Evolutionary conservation across 176 grass and related monocot species (phyloP).

Genomic region (Cymbopogon citratus): DNA sequence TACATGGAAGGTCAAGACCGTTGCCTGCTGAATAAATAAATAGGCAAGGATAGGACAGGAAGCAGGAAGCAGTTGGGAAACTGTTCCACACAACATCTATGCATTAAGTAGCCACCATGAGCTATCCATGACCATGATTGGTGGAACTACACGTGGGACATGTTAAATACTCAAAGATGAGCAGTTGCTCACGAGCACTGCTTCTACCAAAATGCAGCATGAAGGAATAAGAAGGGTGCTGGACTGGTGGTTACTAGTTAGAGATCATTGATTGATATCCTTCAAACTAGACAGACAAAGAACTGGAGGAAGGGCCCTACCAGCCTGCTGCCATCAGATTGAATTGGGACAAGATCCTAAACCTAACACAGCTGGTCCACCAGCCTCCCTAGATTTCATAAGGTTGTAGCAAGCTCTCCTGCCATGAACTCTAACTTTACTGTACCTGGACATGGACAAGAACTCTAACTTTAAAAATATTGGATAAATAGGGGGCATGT

Average conservation of each 20-base stretch:
- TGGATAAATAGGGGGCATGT: no score
- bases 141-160: slow-evolving; percentile 1
- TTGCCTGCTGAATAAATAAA: slow-evolving; percentile 20
- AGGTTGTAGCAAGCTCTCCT: not conserved
- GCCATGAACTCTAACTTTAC: not conserved
- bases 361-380: not conserved
- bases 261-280: not conserved
- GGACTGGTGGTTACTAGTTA: no score
- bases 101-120: slow-evolving; percentile 15
- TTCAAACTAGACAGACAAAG: not conserved
- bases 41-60: not conserved
- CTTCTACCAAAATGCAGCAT: not conserved
- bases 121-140: not conserved
- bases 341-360: not conserved
- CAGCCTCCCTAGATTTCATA: not conserved
- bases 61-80: slow-evolving; percentile 23
- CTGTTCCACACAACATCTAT: slow-evolving; percentile 19
- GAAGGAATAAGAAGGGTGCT: not conserved
- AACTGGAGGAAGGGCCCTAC: not conserved
- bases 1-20: no score
- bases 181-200: slow-evolving; percentile 16
- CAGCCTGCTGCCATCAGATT: not conserved
- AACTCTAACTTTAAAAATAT: no score
- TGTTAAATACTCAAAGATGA: not conserved
- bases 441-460: not conserved